These are phyloP conservation scores for Diophrys sp. DNA, from an alignment of 73 alveolate species.

Conservation along the genomic window DNA sequence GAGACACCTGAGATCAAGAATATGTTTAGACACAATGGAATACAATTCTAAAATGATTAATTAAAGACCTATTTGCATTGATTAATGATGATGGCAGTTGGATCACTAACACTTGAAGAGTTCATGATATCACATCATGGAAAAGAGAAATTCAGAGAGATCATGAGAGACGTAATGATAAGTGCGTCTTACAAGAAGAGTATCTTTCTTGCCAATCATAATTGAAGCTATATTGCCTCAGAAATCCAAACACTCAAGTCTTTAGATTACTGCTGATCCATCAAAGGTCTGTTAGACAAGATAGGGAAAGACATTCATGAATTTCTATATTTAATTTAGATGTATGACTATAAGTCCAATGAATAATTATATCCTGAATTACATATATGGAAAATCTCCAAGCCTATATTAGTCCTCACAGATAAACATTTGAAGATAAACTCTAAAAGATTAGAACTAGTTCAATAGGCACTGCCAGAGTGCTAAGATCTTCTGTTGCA, in stretches of 20 bases:
- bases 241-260: background rate
- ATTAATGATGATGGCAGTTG: conserved; percentile 4
- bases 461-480: too few relatives aligned
- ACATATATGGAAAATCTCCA: background rate
- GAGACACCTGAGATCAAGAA: conserved; percentile 8
- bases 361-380: background rate
- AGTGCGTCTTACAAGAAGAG: background rate
- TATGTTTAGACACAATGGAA: conserved; percentile 16
- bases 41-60: background rate
- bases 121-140: background rate
- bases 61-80: background rate
- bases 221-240: background rate
- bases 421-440: too few relatives aligned
- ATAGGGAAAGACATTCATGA: background rate
- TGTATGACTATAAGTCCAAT: background rate
- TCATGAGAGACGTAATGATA: background rate
- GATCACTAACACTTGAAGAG: conserved; percentile 11
- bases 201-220: background rate
- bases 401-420: background rate
- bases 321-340: too few relatives aligned
- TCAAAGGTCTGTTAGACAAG: background rate
- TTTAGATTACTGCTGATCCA: background rate
- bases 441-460: too few relatives aligned
- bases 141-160: background rate
- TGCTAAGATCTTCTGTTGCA: too few relatives aligned